These are phyloP conservation scores for Eurotiales sp. DNA, from an alignment of 2,329 filamentous ascomycete genomes.

Conservation along the genomic window DNA sequence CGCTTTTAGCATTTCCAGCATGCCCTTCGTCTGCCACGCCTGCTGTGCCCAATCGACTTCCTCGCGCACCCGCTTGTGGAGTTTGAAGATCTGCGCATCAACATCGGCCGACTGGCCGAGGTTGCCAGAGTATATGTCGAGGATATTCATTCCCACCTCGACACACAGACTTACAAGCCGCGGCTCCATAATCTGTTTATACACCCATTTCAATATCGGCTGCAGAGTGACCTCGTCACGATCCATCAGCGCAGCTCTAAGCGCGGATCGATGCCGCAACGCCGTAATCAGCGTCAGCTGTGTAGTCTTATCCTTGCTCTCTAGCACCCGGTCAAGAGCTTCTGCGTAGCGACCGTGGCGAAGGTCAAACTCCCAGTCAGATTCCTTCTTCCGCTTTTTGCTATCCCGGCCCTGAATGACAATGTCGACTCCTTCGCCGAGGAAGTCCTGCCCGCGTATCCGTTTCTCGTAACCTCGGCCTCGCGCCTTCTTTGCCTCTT, in stretches of 20 bases:
- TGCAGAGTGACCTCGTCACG: conserved; percentile 78
- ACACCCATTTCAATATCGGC: conserved; percentile 79
- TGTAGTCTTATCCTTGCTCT: conserved; percentile 55
- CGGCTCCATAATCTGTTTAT: conserved; percentile 75
- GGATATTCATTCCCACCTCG: conserved; percentile 74
- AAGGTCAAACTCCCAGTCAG: conserved; percentile 75
- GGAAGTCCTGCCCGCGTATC: conserved; percentile 69
- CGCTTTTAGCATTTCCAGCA: conserved; percentile 70
- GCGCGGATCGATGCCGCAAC: conserved; percentile 79
- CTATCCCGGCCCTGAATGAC: conserved; percentile 69
- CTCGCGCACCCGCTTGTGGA: conserved; percentile 67
- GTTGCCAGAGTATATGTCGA: conserved; percentile 84
- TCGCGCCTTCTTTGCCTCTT: conserved; percentile 65
- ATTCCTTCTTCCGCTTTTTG: conserved; percentile 62
- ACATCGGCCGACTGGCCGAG: conserved; percentile 70
- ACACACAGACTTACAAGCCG: conserved; percentile 76
- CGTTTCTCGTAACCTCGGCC: conserved; percentile 60
- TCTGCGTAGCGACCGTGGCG: conserved; percentile 71
- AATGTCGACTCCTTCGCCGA: conserved; percentile 81
- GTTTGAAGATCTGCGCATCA: conserved; percentile 62
- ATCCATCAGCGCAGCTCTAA: conserved; percentile 73
- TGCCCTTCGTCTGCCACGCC: conserved; percentile 76
- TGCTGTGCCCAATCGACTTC: conserved; percentile 82
- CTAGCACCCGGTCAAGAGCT: conserved; percentile 76
- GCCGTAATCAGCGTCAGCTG: conserved; percentile 77